A percentile compares a stretch with the other conserved stretches of the same genome.
Evolutionary conservation across 768 basidiomycete genomes (phyloP).

Genomic region (Candolleomyces aberdarensis): DNA sequence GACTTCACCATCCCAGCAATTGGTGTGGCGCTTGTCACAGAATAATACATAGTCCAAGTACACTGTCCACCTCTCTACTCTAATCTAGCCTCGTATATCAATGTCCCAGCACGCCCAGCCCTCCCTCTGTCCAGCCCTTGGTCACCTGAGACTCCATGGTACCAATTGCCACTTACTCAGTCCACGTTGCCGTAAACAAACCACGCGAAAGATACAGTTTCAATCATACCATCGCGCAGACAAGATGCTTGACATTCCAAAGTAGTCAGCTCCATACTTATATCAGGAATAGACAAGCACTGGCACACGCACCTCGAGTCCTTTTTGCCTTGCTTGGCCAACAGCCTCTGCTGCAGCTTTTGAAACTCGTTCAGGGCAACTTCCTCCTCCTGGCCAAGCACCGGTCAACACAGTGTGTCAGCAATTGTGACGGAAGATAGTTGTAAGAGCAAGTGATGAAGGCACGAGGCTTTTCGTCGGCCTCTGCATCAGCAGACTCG

Average conservation of each 20-base stretch:
- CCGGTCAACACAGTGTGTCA: conserved; percentile 36
- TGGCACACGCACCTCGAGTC: conserved; percentile 45
- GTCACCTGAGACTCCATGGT: neutral
- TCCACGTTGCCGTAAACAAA: neutral
- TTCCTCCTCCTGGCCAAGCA: conserved; percentile 86
- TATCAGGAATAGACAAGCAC: neutral
- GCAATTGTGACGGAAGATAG: neutral
- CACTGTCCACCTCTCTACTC: neutral
- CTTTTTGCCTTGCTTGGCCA: conserved; percentile 39
- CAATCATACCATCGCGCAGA: conserved; percentile 48
- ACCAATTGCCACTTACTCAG: neutral
- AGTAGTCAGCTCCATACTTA: conserved; percentile 7
- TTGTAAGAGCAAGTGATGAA: too few relatives aligned
- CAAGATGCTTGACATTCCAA: conserved; percentile 80
- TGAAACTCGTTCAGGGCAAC: conserved; percentile 86
- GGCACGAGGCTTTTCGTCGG: too few relatives aligned
- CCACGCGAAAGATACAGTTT: neutral
- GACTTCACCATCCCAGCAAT: neutral
- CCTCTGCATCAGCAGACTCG: conserved; percentile 20
- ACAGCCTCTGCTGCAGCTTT: conserved; percentile 76
- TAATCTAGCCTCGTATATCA: neutral
- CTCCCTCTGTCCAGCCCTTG: neutral
- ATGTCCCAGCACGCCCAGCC: too few relatives aligned
- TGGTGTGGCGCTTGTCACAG: neutral
- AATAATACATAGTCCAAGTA: too few relatives aligned